These are phyloP conservation scores for Metschnikowia gruessii DNA, from an alignment of 805 yeast genomes.

Conservation along the genomic window DNA sequence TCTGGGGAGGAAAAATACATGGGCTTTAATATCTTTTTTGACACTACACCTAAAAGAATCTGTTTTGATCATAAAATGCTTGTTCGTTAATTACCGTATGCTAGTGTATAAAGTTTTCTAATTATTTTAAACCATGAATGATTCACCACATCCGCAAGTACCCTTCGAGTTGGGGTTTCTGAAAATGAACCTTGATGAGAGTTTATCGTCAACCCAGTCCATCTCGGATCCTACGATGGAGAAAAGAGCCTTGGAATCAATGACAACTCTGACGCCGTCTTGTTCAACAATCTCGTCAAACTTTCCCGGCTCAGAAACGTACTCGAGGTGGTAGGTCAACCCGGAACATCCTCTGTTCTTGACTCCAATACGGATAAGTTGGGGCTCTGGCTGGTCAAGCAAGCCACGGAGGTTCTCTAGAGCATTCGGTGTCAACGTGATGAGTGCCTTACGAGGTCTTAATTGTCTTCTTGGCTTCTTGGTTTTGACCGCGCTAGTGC, in stretches of 20 bases:
- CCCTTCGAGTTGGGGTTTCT: constrained; percentile 96
- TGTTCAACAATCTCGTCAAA: constrained; percentile 92
- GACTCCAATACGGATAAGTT: constrained; percentile 90
- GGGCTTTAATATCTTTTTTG: too few species aligned
- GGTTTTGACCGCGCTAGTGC: constrained; percentile 2
- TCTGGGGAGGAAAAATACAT: too few species aligned
- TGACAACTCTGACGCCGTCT: constrained; percentile 88
- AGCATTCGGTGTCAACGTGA: constrained; percentile 76
- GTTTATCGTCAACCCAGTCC: constrained; percentile 97
- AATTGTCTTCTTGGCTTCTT: constrained; percentile 54
- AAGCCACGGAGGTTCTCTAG: constrained; percentile 64
- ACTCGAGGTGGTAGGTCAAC: constrained; percentile 83
- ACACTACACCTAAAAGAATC: neutral
- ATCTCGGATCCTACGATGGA: constrained; percentile 95
- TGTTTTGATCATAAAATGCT: constrained; percentile 5
- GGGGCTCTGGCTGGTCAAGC: constrained; percentile 78
- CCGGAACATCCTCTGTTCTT: constrained; percentile 97
- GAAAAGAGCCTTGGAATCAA: constrained; percentile 94
- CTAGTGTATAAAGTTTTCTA: neutral
- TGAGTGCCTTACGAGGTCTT: constrained; percentile 86
- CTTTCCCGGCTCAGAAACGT: constrained; percentile 87
- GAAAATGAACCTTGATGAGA: constrained; percentile 86
- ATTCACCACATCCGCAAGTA: constrained; percentile 98
- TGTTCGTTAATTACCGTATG: constrained; percentile 7
- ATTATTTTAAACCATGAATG: constrained; percentile 79